phyloP scores from a whole-genome alignment of 352 stramenopile genomes.

The Pythium dissimile region DNA sequence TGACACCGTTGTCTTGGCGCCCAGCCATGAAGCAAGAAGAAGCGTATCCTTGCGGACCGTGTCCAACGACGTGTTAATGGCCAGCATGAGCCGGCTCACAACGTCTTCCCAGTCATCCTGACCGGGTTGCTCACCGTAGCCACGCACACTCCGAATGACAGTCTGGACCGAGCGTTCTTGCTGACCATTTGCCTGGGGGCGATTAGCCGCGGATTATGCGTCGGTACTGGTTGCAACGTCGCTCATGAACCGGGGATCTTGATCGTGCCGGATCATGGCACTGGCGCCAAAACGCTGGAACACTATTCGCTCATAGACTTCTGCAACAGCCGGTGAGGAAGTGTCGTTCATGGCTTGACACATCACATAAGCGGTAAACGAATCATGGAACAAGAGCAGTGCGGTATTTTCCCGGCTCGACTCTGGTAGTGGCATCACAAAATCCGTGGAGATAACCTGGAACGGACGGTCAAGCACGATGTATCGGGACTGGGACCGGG shows the following conservation, averaged over 20 bases:
- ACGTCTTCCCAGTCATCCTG: slow-evolving; percentile 21
- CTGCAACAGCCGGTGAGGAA: slow-evolving; percentile 10
- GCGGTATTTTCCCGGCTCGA: slow-evolving; percentile 13
- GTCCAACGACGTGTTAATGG: slow-evolving; percentile 15
- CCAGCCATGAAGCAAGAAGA: slow-evolving; percentile 22
- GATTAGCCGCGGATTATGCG: slow-evolving; percentile 10
- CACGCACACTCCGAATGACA: background rate
- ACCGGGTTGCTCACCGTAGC: background rate
- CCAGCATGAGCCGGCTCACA: slow-evolving; percentile 16
- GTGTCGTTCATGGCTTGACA: slow-evolving; percentile 13
- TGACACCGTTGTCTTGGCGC: slow-evolving; percentile 10
- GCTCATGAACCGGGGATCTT: slow-evolving; percentile 18
- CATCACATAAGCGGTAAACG: slow-evolving; percentile 20
- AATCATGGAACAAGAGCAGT: slow-evolving; percentile 16
- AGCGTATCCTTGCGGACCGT: slow-evolving; percentile 4
- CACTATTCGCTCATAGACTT: slow-evolving; percentile 13
- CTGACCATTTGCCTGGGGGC: slow-evolving; percentile 9
- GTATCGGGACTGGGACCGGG: slow-evolving; percentile 7
- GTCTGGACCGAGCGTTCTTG: slow-evolving; percentile 20
- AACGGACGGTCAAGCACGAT: slow-evolving; percentile 14
- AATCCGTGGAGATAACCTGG: slow-evolving; percentile 25
- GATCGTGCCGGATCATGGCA: slow-evolving; percentile 15
- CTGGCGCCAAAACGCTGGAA: slow-evolving; percentile 22
- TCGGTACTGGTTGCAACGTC: slow-evolving; percentile 18
- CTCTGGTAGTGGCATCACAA: slow-evolving; percentile 11